phyloP scores from a whole-genome alignment of 1,284 basidiomycete genomes.

The Anthracocystis setariae region DNA sequence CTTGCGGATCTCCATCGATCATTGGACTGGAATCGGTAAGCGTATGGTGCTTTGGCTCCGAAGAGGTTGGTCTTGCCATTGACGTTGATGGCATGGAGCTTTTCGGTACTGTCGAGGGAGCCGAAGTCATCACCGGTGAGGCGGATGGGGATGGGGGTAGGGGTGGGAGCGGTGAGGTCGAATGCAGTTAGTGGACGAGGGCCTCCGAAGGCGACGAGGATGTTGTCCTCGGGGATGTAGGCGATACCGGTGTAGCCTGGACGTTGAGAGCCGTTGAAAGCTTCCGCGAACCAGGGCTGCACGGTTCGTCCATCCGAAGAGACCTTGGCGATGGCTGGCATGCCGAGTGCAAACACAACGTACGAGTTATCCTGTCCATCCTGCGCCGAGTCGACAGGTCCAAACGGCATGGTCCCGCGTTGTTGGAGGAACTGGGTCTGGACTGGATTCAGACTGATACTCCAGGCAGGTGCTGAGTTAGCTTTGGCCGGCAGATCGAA shows the following conservation, averaged over 20 bases:
- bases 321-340: conserved; percentile 63
- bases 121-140: conserved; percentile 56
- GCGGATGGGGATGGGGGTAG: conserved; percentile 44
- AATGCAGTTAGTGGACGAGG: conserved; percentile 60
- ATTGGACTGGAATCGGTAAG: conserved; percentile 53
- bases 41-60: conserved; percentile 60
- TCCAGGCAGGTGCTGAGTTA: conserved; percentile 51
- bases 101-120: conserved; percentile 53
- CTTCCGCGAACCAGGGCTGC: conserved; percentile 49
- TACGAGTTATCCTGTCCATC: conserved; percentile 63
- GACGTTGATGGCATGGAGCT: conserved; percentile 49
- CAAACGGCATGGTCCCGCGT: conserved; percentile 58
- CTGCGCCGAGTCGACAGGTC: conserved; percentile 61
- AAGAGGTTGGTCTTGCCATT: conserved; percentile 45
- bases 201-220: conserved; percentile 61
- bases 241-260: conserved; percentile 64
- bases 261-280: conserved; percentile 55
- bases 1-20: conserved; percentile 57
- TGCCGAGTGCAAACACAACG: conserved; percentile 63
- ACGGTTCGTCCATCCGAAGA: conserved; percentile 51
- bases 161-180: conserved; percentile 35
- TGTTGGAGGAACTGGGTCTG: conserved; percentile 50
- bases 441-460: conserved; percentile 50
- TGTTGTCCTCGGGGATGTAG: conserved; percentile 52
- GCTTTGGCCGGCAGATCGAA: conserved; percentile 57